These are phyloP conservation scores for Salix brachista DNA, from an alignment of 345 rosid species.

Conservation along the genomic window DNA sequence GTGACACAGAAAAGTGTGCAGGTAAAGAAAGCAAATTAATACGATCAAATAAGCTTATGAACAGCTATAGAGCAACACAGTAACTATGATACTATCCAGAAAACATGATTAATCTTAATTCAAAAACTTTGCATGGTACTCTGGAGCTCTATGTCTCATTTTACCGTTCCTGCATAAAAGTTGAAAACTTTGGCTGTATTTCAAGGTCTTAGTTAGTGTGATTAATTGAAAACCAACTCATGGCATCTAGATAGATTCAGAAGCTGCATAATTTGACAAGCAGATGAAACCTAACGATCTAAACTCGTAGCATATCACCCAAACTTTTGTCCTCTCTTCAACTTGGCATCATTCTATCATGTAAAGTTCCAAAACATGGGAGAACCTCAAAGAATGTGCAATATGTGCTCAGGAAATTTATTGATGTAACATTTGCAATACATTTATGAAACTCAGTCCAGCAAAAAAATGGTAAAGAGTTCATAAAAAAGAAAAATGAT, in stretches of 20 bases:
- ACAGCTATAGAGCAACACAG: not conserved
- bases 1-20: not conserved
- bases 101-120: not conserved
- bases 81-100: not conserved
- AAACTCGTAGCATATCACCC: not conserved
- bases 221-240: not conserved
- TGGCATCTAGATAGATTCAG: not conserved
- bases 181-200: not conserved
- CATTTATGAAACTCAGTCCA: constrained; percentile 2
- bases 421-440: not conserved
- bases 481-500: constrained; percentile 1
- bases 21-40: not conserved
- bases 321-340: not conserved
- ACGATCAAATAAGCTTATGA: not conserved
- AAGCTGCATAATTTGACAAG: not conserved
- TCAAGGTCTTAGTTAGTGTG: not conserved
- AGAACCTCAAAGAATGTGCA: not conserved
- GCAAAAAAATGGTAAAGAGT: not conserved
- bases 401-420: not conserved
- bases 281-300: not conserved
- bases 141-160: not conserved
- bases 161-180: not conserved
- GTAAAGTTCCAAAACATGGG: not conserved
- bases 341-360: not conserved
- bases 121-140: not conserved